Base-by-base conservation (phyloP, 768 basidiomycete genomes). In the Kockovaella imperatae region DNA sequence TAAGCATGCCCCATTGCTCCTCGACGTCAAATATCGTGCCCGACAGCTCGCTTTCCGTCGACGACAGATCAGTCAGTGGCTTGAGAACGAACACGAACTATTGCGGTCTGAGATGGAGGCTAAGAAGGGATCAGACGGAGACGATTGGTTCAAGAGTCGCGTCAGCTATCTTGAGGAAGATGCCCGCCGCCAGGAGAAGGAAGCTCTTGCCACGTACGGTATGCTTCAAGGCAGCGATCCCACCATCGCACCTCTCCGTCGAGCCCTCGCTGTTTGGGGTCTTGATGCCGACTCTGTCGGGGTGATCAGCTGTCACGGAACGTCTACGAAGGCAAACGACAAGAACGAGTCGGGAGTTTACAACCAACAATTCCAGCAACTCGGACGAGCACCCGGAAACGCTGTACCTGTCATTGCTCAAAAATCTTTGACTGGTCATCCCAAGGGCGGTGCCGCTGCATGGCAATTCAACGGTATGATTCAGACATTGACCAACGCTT, bases 391-490 rank as follows among this genome's bases (percentile, higher is more conserved):
- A 5, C 80, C 83, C 31, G 93, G 95, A 45, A 97, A 97, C 70
- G 90, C 91, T n/a, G 83, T 93, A 39, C 95, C 95, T 4, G 82
- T 95, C 64, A 84, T 97, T 72, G 89, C 95, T 2, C 95, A 97
- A 73, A 99, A 99, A 79, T 88, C 85, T 70, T 77, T 99, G 42
- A 84, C 93, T 25, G 95, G 95, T 52, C 93, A 99, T 69, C 83
- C 93, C 10, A 99, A 99, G 77, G 95, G 95, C 71, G 95, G 93
- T 52, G 87, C 95, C n/a, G 93, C 93, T 46, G 86, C 90, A 1
- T 96, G 90, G 93, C 87, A 90, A 74, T 80, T 95, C 78, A 83
- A 82, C 61, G 95, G 95, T 58, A 77, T 97, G 47, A 73, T 89
- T 46, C 90, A 99, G 70, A 81, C 82, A 10, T 78, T 99, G 53